Conservation (phyloP, 495 filamentous ascomycete genomes). For the Neurospora cerealis region DNA sequence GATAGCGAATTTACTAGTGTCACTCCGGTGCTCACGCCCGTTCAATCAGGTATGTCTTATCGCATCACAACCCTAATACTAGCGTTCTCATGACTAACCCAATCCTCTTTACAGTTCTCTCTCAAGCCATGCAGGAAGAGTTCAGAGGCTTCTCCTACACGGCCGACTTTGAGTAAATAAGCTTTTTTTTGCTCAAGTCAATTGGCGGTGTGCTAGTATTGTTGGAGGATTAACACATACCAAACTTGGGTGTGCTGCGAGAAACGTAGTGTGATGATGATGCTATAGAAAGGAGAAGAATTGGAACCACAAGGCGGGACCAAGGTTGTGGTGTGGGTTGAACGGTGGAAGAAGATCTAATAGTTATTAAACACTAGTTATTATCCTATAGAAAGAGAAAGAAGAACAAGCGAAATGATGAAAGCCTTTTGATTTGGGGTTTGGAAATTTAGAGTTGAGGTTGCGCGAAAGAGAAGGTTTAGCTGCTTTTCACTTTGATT, state of each 20-base stretch:
- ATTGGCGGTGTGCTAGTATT: not conserved
- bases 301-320: not conserved
- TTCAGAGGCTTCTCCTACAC: constrained; percentile 98
- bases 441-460: not conserved
- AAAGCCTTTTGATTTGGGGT: not conserved
- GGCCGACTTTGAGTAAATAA: constrained; percentile 37
- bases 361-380: not conserved
- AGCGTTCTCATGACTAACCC: not conserved
- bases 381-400: not conserved
- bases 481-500: not conserved
- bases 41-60: constrained; percentile 76
- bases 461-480: not conserved
- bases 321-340: not conserved
- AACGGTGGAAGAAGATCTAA: not conserved
- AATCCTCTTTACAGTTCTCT: constrained; percentile 57
- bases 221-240: not conserved
- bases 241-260: not conserved
- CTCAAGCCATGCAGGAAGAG: constrained; percentile 98
- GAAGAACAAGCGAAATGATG: not conserved
- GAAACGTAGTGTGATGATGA: not conserved
- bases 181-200: not conserved
- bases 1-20: constrained; percentile 98
- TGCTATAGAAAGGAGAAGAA: not conserved
- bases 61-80: not conserved
- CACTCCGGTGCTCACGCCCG: constrained; percentile 91